phyloP scores from a whole-genome alignment of 257 asterid genomes.

The Scutellaria baicalensis region DNA sequence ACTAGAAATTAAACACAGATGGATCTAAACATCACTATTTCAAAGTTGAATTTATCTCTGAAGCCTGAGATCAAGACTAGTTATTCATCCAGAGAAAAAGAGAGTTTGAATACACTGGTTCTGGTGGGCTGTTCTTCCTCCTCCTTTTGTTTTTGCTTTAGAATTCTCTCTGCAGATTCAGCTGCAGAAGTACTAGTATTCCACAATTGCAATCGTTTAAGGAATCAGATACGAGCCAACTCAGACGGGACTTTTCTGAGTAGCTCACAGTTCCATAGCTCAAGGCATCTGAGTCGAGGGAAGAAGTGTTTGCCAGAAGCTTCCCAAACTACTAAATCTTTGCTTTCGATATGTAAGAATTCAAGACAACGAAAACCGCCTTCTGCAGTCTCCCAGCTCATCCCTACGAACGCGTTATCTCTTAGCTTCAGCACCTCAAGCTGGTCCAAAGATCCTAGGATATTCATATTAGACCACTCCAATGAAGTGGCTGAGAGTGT shows the following conservation, averaged over 20 bases:
- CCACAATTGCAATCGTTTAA: slow-evolving; percentile 15
- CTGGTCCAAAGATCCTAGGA: slow-evolving; percentile 21
- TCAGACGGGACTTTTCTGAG: slow-evolving; percentile 22
- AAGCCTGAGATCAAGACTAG: no score
- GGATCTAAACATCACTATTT: no score
- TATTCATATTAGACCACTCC: slow-evolving; percentile 26
- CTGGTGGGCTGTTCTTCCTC: neutral
- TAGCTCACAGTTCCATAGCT: slow-evolving; percentile 19
- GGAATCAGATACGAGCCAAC: slow-evolving; percentile 19
- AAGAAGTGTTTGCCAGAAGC: slow-evolving; percentile 27
- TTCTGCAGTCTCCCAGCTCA: slow-evolving; percentile 10
- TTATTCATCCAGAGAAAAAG: no score
- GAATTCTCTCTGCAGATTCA: slow-evolving; percentile 18
- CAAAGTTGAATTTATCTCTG: no score
- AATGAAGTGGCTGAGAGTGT: slow-evolving; percentile 24
- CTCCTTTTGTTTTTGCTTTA: neutral
- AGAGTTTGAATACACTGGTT: neutral
- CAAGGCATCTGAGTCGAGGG: slow-evolving; percentile 22
- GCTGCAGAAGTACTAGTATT: slow-evolving; percentile 5
- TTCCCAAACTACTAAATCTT: slow-evolving; percentile 25
- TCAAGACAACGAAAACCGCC: slow-evolving; percentile 18
- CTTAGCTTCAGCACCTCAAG: slow-evolving; percentile 26
- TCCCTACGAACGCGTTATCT: slow-evolving; percentile 26
- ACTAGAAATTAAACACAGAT: no score
- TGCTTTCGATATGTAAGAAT: slow-evolving; percentile 22